Evolutionary conservation across 805 yeast species (phyloP).

Genomic region (Candida gorgasii): DNA sequence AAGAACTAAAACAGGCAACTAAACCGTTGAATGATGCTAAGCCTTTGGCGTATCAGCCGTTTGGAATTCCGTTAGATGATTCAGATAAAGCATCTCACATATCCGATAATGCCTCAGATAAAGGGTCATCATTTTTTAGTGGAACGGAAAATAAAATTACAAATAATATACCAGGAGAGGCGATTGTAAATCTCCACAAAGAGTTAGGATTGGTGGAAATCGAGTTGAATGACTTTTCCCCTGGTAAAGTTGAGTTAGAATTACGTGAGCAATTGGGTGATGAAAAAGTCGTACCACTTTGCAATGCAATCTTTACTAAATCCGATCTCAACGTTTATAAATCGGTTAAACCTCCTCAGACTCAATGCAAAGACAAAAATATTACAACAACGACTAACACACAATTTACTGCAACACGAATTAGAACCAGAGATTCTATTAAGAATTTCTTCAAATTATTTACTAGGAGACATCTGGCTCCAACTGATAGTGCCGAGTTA

Average conservation of each 20-base stretch:
- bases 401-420: not conserved
- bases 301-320: constrained; percentile 11
- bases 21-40: too few relatives aligned
- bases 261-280: constrained; percentile 14
- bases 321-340: constrained; percentile 1
- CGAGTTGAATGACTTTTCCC: constrained; percentile 1
- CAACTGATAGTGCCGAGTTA: constrained; percentile 18
- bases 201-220: not conserved
- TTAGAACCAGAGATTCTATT: constrained; percentile 4
- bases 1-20: not conserved
- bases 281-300: constrained; percentile 17
- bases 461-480: not conserved
- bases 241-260: constrained; percentile 7
- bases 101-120: too few relatives aligned
- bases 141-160: not conserved
- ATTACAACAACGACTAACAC: not conserved
- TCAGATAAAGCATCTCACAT: too few relatives aligned
- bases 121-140: not conserved
- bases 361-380: not conserved
- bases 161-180: not conserved
- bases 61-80: too few relatives aligned
- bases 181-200: not conserved
- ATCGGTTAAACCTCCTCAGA: not conserved
- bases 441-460: constrained; percentile 4
- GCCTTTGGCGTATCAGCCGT: too few relatives aligned